Base-by-base conservation (phyloP, 176 grass and related monocot species). In the Tillandsia fasciculata region DNA sequence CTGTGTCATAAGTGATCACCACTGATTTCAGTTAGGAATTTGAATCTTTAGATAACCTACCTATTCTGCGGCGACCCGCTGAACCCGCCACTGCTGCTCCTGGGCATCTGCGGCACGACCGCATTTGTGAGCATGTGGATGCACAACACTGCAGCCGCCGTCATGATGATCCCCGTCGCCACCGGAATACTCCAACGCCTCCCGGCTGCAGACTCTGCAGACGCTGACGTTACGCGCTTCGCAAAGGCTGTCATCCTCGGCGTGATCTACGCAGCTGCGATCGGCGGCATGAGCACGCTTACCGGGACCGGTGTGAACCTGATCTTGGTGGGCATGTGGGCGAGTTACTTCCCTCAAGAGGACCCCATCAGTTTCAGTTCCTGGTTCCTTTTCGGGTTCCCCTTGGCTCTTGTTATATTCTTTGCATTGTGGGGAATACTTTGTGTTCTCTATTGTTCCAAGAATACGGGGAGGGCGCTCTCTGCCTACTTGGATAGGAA, bases 101-200 rank as follows among this genome's bases (percentile, higher is more conserved):
- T 96, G 15, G 92, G 92, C 11, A 82, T 87, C 82, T 80, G 75
- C 17, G 85, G 80, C 48, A 96, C 85, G 17, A 89, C 85, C 1
- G 15, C 76, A 12, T 91, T 91, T 69, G 22, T 91, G 54, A 91
- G 88, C 83, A 91, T 96, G 87, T 96, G 91, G 91, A 96, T 96
- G 83, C 88, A 96, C 78, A 96, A 91, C 88, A 96, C 92, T 69
- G 53, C 92, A 0, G 80, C 88, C 42, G 82, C 88, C 2, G 76
- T 96, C 18, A 96, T 96, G 92, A 96, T 96, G 85, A 91, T 91
- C 68, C 88, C 85, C 1, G 85, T 96, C 20, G 91, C 87, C 5
- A 96, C 76, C 18, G 92, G 92, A 14, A 86, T 96, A 24, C 83
- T 96, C 52, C 88, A 96, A 74, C 53, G 84, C 70, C n/a, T 93